phyloP scores from a whole-genome alignment of 2,329 filamentous ascomycete species.

The Cordyceps tenuipes region DNA sequence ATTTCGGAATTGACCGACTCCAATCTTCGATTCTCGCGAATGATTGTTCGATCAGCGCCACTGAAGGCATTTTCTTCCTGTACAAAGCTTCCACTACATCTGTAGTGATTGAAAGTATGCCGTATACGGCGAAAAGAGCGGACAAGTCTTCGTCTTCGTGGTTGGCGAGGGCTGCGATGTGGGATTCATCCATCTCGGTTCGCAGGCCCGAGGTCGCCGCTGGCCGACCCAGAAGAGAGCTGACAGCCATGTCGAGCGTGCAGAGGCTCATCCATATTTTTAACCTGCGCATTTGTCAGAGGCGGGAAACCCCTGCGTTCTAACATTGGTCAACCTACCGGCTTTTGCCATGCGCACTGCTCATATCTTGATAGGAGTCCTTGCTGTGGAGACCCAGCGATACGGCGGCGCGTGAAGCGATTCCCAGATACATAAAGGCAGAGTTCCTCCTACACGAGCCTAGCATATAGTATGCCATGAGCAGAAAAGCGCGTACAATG shows the following conservation, averaged over 20 bases:
- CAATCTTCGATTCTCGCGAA: constrained; percentile 35
- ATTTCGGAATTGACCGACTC: constrained; percentile 35
- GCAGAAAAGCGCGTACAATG: constrained; percentile 41
- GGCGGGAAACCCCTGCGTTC: not conserved
- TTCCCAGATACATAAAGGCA: constrained; percentile 55
- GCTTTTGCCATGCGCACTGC: constrained; percentile 13
- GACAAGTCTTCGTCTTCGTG: constrained; percentile 11
- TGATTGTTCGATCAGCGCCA: constrained; percentile 29
- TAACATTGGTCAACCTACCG: constrained; percentile 15
- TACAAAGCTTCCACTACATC: constrained; percentile 35
- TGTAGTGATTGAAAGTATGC: constrained; percentile 35
- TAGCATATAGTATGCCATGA: constrained; percentile 53
- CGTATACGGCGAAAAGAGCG: constrained; percentile 27
- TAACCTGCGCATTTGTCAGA: constrained; percentile 18
- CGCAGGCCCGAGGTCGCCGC: constrained; percentile 26
- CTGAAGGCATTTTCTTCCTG: constrained; percentile 26
- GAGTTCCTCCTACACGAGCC: constrained; percentile 50
- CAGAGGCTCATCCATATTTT: constrained; percentile 31
- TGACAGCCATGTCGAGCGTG: constrained; percentile 30
- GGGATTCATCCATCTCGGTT: constrained; percentile 20
- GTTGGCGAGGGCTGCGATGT: constrained; percentile 17
- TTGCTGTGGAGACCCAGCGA: constrained; percentile 45
- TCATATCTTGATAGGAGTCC: constrained; percentile 21
- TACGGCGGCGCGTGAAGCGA: constrained; percentile 48
- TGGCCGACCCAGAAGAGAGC: constrained; percentile 30